These are phyloP conservation scores for Grosmannia huntii DNA, from an alignment of 2,329 filamentous ascomycete genomes.

Conservation along the genomic window DNA sequence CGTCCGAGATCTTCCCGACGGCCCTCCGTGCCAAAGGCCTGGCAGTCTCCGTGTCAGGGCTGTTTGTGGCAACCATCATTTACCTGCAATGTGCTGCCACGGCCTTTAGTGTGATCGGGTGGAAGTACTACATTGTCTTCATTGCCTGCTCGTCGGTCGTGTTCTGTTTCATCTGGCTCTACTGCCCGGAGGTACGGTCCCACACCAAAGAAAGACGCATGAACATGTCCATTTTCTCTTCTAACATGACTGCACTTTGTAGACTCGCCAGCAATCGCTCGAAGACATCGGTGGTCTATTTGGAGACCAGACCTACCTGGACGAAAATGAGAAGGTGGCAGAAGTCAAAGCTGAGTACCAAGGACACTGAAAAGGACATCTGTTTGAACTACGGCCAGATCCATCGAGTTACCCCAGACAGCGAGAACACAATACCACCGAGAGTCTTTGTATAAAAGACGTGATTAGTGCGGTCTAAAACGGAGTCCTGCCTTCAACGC, in stretches of 20 bases:
- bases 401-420: too few relatives aligned
- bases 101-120: not conserved
- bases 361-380: too few relatives aligned
- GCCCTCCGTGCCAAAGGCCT: constrained; percentile 40
- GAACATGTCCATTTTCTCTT: not conserved
- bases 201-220: too few relatives aligned
- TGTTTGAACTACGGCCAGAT: too few relatives aligned
- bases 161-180: not conserved
- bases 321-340: too few relatives aligned
- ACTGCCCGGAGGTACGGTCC: not conserved
- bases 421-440: too few relatives aligned
- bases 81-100: not conserved
- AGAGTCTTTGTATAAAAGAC: too few relatives aligned
- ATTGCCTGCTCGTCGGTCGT: not conserved
- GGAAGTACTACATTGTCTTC: constrained; percentile 4
- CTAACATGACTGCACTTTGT: not conserved
- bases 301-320: not conserved
- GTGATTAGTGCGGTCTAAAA: too few relatives aligned
- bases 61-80: constrained; percentile 4
- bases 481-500: too few relatives aligned
- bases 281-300: not conserved
- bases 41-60: constrained; percentile 17
- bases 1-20: constrained; percentile 42
- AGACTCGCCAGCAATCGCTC: not conserved
- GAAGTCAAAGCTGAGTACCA: too few relatives aligned